Evolutionary conservation across 106 monocot species (phyloP).

Genomic region (Gastrodia elata): DNA sequence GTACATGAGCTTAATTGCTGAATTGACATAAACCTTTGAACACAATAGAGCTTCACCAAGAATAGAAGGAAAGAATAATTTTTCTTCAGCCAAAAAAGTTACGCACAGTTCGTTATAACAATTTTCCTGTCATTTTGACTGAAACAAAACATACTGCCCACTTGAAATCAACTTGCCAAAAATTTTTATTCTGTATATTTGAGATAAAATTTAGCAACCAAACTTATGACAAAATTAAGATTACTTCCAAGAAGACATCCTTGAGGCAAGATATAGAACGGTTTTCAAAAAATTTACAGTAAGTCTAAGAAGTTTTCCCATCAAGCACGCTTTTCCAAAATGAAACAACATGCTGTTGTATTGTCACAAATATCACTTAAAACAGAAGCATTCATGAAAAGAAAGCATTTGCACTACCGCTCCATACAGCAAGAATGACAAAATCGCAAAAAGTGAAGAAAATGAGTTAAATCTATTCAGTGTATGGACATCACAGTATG

Average conservation of each 20-base stretch:
- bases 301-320: neutral
- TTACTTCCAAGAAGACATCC: neutral
- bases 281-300: neutral
- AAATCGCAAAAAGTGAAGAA: neutral
- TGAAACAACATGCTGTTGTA: neutral
- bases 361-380: neutral
- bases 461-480: neutral
- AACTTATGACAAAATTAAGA: neutral
- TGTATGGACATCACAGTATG: neutral
- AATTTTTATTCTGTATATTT: neutral
- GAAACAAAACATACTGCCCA: neutral
- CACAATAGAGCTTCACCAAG: neutral
- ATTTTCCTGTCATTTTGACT: neutral
- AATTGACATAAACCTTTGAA: neutral
- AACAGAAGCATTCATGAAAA: neutral
- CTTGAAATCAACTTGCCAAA: neutral
- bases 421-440: neutral
- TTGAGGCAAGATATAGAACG: neutral
- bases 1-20: neutral
- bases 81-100: neutral
- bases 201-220: neutral
- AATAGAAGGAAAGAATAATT: neutral
- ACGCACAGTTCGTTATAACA: neutral
- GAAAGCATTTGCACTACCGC: neutral
- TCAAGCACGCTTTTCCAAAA: neutral